Percentiles rank a stretch among this genome's conserved stretches.
phyloP scores from a whole-genome alignment of 139 green algal species.

The Coelastrella sp. region DNA sequence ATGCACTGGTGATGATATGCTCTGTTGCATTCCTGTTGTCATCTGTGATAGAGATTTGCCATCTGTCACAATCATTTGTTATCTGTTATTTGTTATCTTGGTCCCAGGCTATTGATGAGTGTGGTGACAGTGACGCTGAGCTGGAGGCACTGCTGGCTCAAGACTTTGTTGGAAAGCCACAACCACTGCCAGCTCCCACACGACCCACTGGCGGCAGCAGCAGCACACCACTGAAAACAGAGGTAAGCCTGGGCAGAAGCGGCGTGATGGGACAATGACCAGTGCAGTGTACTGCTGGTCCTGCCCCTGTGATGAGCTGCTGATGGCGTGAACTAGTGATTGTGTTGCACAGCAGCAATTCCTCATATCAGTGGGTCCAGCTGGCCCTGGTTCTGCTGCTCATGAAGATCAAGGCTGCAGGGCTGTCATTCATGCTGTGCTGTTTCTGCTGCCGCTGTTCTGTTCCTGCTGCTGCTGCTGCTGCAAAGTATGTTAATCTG shows the following conservation, averaged over 20 bases:
- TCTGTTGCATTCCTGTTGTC: too few relatives aligned
- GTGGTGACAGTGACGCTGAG: slow-evolving; percentile 28
- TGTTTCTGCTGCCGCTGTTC: background rate
- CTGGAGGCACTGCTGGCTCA: slow-evolving; percentile 26
- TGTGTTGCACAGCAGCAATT: too few relatives aligned
- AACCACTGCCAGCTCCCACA: background rate
- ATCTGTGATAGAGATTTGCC: background rate
- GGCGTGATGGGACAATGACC: too few relatives aligned
- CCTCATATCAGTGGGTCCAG: too few relatives aligned
- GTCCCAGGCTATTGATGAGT: slow-evolving; percentile 7
- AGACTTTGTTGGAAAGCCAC: background rate
- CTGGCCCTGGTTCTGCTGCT: background rate
- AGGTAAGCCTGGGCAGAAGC: background rate
- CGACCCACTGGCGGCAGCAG: background rate
- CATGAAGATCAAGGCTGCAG: too few relatives aligned
- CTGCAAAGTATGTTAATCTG: background rate
- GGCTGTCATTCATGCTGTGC: background rate
- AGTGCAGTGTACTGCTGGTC: too few relatives aligned
- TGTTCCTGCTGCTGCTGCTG: background rate
- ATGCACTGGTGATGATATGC: too few relatives aligned
- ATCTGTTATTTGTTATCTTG: background rate
- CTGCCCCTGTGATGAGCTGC: too few relatives aligned
- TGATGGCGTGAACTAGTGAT: too few relatives aligned
- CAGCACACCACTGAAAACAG: background rate
- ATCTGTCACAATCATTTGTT: background rate